Evolutionary conservation across 176 grass and related monocot genomes (phyloP).

Genomic region (Pontederia paniculata): DNA sequence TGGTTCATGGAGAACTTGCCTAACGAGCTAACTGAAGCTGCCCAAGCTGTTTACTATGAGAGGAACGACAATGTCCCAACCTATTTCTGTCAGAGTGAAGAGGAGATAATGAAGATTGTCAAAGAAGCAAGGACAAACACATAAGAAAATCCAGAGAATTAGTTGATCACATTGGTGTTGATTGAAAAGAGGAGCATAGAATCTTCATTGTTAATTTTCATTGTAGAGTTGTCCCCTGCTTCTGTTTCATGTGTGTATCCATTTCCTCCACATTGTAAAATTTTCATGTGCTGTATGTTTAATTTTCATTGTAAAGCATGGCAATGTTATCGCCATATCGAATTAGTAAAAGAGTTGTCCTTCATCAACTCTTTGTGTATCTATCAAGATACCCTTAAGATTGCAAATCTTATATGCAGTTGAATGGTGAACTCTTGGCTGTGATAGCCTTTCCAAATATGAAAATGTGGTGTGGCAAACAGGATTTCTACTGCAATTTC

Average conservation of each 20-base stretch:
- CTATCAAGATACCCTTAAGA: no score
- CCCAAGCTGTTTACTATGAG: conserved; percentile 78
- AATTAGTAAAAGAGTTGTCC: no score
- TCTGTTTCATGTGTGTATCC: no score
- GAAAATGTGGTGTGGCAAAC: no score
- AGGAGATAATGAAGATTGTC: conserved; percentile 86
- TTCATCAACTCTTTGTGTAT: no score
- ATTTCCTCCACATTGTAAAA: no score
- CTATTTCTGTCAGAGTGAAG: conserved; percentile 61
- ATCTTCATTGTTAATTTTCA: no score
- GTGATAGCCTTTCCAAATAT: no score
- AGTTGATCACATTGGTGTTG: conserved; percentile 15
- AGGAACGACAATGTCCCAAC: conserved; percentile 51
- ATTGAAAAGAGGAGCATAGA: conserved; percentile 30
- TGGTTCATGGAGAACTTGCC: conserved; percentile 98
- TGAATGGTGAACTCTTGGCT: no score
- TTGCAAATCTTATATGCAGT: no score
- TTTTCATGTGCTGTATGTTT: not conserved
- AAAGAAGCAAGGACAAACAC: conserved; percentile 46
- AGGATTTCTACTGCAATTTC: no score
- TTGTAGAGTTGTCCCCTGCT: no score
- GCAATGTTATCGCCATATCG: not conserved
- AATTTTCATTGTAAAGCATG: not conserved
- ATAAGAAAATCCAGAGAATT: conserved; percentile 65
- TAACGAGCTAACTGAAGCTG: conserved; percentile 68